Percentiles rank a stretch among this genome's conserved stretches.
These are phyloP conservation scores for Cutaneotrichosporon curvatum DNA, from an alignment of 1,284 basidiomycete species.

Conservation along the genomic window DNA sequence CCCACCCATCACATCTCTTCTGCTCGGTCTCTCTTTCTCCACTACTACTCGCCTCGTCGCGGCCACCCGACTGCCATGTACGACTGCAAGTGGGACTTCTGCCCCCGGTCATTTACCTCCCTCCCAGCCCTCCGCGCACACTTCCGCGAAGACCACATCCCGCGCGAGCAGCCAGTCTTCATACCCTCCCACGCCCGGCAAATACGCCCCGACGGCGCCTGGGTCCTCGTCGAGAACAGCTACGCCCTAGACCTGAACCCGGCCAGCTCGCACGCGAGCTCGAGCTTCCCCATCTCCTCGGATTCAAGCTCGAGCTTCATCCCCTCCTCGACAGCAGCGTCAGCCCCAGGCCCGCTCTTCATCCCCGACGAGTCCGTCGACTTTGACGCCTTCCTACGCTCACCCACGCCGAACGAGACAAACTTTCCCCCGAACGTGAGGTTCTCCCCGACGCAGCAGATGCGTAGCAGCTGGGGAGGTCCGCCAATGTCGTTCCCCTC, in stretches of 20 bases:
- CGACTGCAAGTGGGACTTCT: conserved; percentile 16
- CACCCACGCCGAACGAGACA: conserved; percentile 1
- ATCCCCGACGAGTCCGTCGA: neutral
- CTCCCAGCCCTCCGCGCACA: conserved; percentile 5
- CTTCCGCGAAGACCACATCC: conserved; percentile 11
- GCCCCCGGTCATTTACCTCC: conserved; percentile 5
- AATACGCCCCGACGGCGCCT: conserved; percentile 8
- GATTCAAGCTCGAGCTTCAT: no score
- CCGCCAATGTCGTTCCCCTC: neutral
- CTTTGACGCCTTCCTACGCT: conserved; percentile 17
- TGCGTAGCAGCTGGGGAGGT: no score
- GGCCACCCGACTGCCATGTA: conserved; percentile 1
- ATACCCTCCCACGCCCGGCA: conserved; percentile 9
- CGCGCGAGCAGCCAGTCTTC: conserved; percentile 8
- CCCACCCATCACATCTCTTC: no score
- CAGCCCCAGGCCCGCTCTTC: no score
- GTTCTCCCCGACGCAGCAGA: no score
- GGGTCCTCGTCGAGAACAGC: conserved; percentile 8
- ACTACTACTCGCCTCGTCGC: no score
- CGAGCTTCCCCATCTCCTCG: no score
- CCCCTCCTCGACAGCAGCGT: no score
- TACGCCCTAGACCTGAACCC: neutral
- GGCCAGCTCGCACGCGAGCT: neutral
- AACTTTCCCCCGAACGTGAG: no score
- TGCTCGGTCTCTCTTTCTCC: no score